Evolutionary conservation across 2,329 filamentous ascomycete species (phyloP).

Genomic region (Byssothecium circinans): DNA sequence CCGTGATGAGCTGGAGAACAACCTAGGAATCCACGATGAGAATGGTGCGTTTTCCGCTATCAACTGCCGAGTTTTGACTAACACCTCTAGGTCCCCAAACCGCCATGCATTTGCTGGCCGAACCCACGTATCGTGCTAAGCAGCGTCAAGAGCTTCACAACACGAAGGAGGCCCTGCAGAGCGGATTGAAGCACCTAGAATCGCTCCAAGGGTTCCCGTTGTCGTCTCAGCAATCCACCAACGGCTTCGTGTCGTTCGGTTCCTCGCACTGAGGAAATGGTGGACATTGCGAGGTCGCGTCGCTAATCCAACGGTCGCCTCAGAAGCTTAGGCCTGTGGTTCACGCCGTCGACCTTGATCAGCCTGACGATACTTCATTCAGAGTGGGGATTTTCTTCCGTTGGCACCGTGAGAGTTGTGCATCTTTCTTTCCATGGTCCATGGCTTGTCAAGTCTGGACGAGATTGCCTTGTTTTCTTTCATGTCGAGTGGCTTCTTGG

Average conservation of each 20-base stretch:
- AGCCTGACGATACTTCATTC: too few species aligned
- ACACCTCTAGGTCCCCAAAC: constrained; percentile 7
- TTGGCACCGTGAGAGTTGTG: too few species aligned
- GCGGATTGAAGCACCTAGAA: constrained; percentile 15
- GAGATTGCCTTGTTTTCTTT: too few species aligned
- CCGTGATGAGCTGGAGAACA: constrained; percentile 26
- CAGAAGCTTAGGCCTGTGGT: too few species aligned
- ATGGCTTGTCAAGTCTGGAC: too few species aligned
- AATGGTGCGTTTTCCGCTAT: constrained; percentile 18
- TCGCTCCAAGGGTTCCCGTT: constrained; percentile 11
- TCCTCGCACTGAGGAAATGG: constrained; percentile 9
- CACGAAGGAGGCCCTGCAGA: constrained; percentile 12
- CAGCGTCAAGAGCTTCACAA: constrained; percentile 13
- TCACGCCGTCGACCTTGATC: too few species aligned
- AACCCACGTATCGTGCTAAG: constrained; percentile 12
- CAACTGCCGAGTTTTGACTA: background rate
- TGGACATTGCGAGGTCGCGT: constrained; percentile 1
- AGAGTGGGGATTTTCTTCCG: too few species aligned
- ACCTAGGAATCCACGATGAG: constrained; percentile 23
- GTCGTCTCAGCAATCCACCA: background rate
- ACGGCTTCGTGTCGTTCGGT: background rate
- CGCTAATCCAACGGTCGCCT: background rate
- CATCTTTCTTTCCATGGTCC: too few species aligned
- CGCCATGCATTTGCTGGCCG: constrained; percentile 17
- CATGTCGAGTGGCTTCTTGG: too few species aligned